Base-by-base conservation (phyloP, 768 basidiomycete genomes). In the Nidula microcarpa region DNA sequence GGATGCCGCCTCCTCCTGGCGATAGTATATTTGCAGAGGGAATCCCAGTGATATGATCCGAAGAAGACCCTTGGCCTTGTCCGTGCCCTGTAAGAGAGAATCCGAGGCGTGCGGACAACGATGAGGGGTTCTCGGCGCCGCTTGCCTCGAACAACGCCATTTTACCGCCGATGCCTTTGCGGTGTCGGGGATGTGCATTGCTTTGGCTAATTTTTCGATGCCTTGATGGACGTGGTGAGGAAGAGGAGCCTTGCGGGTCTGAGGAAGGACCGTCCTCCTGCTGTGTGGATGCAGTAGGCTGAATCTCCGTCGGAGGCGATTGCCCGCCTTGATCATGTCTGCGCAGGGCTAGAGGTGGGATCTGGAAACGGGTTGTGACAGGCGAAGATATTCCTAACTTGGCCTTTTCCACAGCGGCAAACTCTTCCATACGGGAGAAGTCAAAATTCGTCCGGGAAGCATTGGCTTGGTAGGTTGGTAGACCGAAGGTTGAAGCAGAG, bases 161-260 rank as follows among this genome's bases (percentile, higher is more conserved):
- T 69, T 98, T 98, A 16, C 90, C 92, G 44, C 83, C 80, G 35
- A 80, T 76, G 18, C 76, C 80, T 62, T 77, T 84, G 46, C 82
- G 77, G 50, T 75, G 75, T 35, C 88, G 80, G 4, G 89, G 89
- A 47, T 79, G 68, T 0, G 87, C 80, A 48, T 84, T 87, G 58
- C 87, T 91, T 64, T 93, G 87, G 58, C 90, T 94, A 52, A 96
- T 77, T 62, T 94, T 96, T 46, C 96, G 87, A 55, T 91, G 87
- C 41, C 92, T 86, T 3, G 82, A 64, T 1, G 80, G 68, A 18
- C 68, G 57, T 36, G 53, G 55, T 18, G 64, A 30, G 18, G 39
- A 46, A 30, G 51, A 60, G 23, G 51, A 55, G 39, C 53, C 32
- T 34, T 59, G 57, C 7, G 54, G 53, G 7, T 53, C 45, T 35